Evolutionary conservation across 2,329 filamentous ascomycete species (phyloP), one percentile per base, ranked within the genome.

Genomic region (Hypomyces rosellus): DNA sequence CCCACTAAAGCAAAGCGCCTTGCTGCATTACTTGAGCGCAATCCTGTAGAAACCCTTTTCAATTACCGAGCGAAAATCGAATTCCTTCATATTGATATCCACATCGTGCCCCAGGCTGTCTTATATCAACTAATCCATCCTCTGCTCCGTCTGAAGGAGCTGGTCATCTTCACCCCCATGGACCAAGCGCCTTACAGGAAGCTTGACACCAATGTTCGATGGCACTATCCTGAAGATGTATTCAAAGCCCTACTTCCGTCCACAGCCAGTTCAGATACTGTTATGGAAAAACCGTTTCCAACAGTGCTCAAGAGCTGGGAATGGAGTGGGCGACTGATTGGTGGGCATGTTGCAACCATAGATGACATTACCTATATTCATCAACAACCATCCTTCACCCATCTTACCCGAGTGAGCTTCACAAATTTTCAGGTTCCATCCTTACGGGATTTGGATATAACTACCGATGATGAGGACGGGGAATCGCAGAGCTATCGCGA

Each of bases 21-120:
- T 3, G 65, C 69, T 34, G 60, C 72, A 22, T 69, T 84, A 34
- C 73, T 93, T 8, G 74, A 77, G n/a, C 68, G 72, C 14, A 72
- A 79, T 16, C 71, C 71, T 13, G 66, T 70, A 4, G 64, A 68
- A 2, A 77, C 78, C 1, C 63, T 65, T 2, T 76, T 80, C 54
- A 83, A 87, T 54, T 92, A 92, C 63, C 74, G 78, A 38, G 75
- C 75, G 57, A 95, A 90, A 69, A 76, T 93, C 45, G 80, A 84
- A 61, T 74, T 78, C 7, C 69, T 96, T 18, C 79, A 82, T 51
- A 72, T 95, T 44, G 84, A 93, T 60, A 82, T 85, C 11, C 77
- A 91, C 58, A 80, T 84, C 5, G 77, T 77, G 65, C 58, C 77
- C 70, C 64, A 61, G 22, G 36, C 52, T 5, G 44, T 63, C 3